Conservation (phyloP, 306 rosid genomes). For the Citrullus colocynthis region DNA sequence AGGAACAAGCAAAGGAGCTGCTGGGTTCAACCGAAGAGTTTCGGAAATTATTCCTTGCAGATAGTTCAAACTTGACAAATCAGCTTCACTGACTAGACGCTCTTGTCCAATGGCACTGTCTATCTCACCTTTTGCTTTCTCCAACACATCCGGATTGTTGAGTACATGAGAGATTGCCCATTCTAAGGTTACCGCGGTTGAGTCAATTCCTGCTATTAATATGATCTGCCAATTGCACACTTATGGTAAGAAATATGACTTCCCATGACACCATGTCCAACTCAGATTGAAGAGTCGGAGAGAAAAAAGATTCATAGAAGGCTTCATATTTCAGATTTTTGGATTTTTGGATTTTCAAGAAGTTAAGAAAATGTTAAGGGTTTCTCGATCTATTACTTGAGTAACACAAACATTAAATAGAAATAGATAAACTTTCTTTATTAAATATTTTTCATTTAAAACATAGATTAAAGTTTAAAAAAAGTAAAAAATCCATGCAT, state of each 20-base stretch:
- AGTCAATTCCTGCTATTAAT: background rate
- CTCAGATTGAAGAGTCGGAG: too few species aligned
- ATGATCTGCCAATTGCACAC: background rate
- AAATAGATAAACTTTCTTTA: too few species aligned
- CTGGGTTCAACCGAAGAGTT: background rate
- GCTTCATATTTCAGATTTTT: too few species aligned
- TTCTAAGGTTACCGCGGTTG: background rate
- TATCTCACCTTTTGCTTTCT: background rate
- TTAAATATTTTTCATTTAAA: too few species aligned
- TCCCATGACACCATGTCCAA: too few species aligned
- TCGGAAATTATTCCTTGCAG: background rate
- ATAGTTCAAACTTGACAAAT: background rate
- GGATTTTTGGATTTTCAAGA: too few species aligned
- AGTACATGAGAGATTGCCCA: conserved; percentile 1
- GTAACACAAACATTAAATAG: too few species aligned
- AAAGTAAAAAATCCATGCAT: too few species aligned
- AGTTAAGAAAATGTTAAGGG: too few species aligned
- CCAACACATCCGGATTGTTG: background rate
- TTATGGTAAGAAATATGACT: background rate
- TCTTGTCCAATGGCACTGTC: background rate
- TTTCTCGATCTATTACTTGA: too few species aligned
- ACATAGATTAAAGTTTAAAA: too few species aligned
- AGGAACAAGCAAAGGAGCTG: background rate
- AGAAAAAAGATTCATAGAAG: too few species aligned
- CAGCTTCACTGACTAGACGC: background rate